Conservation (phyloP, 2,329 filamentous ascomycete genomes). For the Trematosphaeria pertusa region DNA sequence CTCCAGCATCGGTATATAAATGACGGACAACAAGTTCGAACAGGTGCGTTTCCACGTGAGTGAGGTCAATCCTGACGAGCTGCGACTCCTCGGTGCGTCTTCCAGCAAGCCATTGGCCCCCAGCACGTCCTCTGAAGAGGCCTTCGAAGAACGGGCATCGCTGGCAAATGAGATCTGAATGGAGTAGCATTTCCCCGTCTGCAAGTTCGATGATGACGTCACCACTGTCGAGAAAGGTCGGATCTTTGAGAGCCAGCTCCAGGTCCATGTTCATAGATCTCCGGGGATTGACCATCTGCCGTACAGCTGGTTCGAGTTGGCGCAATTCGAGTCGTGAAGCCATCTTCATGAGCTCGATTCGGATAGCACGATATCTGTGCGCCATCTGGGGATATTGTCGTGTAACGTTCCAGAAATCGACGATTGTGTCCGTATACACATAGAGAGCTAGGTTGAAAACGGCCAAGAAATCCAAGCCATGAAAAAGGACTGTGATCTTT, state of each 20-base stretch:
- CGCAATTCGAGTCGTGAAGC: slow-evolving; percentile 73
- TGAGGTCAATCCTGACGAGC: slow-evolving; percentile 76
- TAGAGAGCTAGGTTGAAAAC: slow-evolving; percentile 82
- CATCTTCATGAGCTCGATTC: slow-evolving; percentile 87
- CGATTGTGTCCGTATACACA: slow-evolving; percentile 77
- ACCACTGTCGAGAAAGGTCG: slow-evolving; percentile 76
- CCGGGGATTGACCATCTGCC: slow-evolving; percentile 73
- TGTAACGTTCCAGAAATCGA: slow-evolving; percentile 88
- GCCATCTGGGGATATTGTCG: slow-evolving; percentile 70
- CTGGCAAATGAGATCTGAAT: slow-evolving; percentile 80
- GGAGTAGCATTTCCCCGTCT: slow-evolving; percentile 71
- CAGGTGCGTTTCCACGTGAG: slow-evolving; percentile 74
- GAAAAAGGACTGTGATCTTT: slow-evolving; percentile 68
- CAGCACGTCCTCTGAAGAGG: slow-evolving; percentile 86
- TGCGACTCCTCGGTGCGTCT: slow-evolving; percentile 63
- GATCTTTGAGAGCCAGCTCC: slow-evolving; percentile 70
- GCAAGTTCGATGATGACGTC: slow-evolving; percentile 83
- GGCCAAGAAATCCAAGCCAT: slow-evolving; percentile 76
- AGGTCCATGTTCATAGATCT: slow-evolving; percentile 74
- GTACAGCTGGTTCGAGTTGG: slow-evolving; percentile 77
- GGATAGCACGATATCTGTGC: slow-evolving; percentile 77
- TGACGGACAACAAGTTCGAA: slow-evolving; percentile 82
- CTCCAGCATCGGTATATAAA: slow-evolving; percentile 82
- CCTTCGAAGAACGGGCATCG: slow-evolving; percentile 92
- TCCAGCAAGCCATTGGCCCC: slow-evolving; percentile 80